phyloP scores from a whole-genome alignment of 2,329 filamentous ascomycete genomes.

The Diaporthe helianthi region DNA sequence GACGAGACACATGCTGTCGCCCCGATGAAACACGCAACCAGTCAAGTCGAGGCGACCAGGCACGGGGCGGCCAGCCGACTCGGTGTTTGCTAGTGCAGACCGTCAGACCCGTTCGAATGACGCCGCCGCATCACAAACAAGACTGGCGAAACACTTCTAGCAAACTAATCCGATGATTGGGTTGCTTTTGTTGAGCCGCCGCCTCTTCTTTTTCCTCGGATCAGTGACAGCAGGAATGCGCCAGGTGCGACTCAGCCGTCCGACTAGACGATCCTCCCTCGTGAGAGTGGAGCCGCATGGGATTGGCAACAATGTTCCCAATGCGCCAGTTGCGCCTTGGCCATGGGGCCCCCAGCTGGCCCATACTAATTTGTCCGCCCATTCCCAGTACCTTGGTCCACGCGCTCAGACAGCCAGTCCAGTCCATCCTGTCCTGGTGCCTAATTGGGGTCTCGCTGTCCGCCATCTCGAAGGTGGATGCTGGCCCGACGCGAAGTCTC shows the following conservation, averaged over 20 bases:
- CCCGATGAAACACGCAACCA: conserved; percentile 22
- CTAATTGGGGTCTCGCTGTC: not conserved
- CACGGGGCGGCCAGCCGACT: conserved; percentile 21
- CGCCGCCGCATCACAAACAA: not conserved
- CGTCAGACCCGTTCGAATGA: not conserved
- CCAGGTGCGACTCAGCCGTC: conserved; percentile 5
- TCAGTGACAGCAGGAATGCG: conserved; percentile 8
- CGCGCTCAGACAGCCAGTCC: no score
- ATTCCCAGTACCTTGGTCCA: no score
- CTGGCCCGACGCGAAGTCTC: conserved; percentile 15
- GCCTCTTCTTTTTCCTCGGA: not conserved
- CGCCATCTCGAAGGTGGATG: conserved; percentile 20
- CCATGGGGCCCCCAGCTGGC: conserved; percentile 3
- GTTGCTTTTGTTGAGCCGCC: not conserved
- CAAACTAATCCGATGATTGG: conserved; percentile 15
- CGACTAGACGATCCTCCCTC: conserved; percentile 21
- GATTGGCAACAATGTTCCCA: conserved; percentile 9
- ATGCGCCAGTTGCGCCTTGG: conserved; percentile 16
- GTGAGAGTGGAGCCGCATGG: conserved; percentile 16
- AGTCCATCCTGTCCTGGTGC: not conserved
- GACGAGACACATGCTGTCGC: not conserved
- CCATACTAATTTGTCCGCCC: conserved; percentile 17
- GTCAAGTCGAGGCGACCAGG: conserved; percentile 8
- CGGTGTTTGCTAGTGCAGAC: conserved; percentile 17
- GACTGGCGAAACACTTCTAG: conserved; percentile 7